phyloP scores from a whole-genome alignment of 768 basidiomycete genomes.

The Holtermanniella nyarrowii region DNA sequence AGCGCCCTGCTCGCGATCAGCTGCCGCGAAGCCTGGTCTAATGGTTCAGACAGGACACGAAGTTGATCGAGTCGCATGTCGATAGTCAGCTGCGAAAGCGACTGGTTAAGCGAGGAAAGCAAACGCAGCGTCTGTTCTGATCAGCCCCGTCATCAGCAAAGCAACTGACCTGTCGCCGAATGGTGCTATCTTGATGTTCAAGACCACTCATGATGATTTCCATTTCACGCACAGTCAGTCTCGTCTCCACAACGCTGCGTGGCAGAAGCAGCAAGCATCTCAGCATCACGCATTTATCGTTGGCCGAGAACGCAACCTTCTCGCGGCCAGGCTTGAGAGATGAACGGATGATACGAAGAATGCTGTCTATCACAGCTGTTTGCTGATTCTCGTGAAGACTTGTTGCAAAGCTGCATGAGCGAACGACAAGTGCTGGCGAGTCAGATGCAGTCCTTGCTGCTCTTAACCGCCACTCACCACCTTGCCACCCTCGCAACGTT shows the following conservation, averaged over 20 bases:
- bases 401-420: too few relatives aligned
- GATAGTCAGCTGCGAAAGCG: conserved; percentile 3
- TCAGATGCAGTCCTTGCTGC: too few relatives aligned
- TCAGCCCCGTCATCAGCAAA: not conserved
- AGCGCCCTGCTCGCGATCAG: conserved; percentile 9
- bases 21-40: conserved; percentile 1
- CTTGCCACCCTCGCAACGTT: not conserved
- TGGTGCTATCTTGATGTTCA: conserved; percentile 19
- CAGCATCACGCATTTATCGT: conserved; percentile 16
- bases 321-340: too few relatives aligned
- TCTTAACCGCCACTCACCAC: conserved; percentile 3
- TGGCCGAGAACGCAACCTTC: conserved; percentile 4
- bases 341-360: too few relatives aligned
- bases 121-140: conserved; percentile 11
- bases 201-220: conserved; percentile 25
- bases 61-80: conserved; percentile 2
- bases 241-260: conserved; percentile 11
- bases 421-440: too few relatives aligned
- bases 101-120: conserved; percentile 5
- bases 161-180: conserved; percentile 18
- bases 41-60: conserved; percentile 5
- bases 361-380: too few relatives aligned
- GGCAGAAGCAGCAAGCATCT: conserved; percentile 19
- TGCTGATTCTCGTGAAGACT: too few relatives aligned
- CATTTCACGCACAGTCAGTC: conserved; percentile 24